These are phyloP conservation scores for Nakazawaea peltata DNA, from an alignment of 805 yeast species.

Conservation along the genomic window DNA sequence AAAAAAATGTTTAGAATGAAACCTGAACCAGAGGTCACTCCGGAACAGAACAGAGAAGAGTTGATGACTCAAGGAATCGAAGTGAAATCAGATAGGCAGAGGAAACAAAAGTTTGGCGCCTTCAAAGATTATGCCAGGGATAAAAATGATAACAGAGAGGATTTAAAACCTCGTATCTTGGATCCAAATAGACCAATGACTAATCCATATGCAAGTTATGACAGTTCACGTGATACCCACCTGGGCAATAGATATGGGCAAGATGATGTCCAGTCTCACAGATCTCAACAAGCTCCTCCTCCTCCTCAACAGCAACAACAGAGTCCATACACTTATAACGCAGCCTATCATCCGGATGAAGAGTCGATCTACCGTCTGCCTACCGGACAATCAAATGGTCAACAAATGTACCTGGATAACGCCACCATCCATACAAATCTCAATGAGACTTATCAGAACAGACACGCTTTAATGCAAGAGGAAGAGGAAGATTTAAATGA, in stretches of 20 bases:
- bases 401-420: conserved; percentile 4
- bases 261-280: too few relatives aligned
- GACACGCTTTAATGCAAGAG: too few relatives aligned
- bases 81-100: conserved; percentile 26
- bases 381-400: too few relatives aligned
- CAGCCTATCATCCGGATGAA: not conserved
- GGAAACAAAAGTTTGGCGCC: conserved; percentile 37
- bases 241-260: not conserved
- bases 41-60: conserved; percentile 30
- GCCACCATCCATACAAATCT: conserved; percentile 3
- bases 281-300: too few relatives aligned
- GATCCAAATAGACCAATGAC: not conserved
- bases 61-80: conserved; percentile 35
- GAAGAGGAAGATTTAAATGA: conserved; percentile 30
- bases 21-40: conserved; percentile 39
- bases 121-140: conserved; percentile 39
- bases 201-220: conserved; percentile 6
- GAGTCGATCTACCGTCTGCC: too few relatives aligned
- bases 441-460: too few relatives aligned
- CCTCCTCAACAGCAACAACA: not conserved
- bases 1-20: conserved; percentile 35
- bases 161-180: conserved; percentile 2
- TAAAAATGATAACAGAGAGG: conserved; percentile 20
- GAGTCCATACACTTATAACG: not conserved
- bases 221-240: not conserved